phyloP scores from a whole-genome alignment of 768 basidiomycete species.

The Gautieria morchelliformis region DNA sequence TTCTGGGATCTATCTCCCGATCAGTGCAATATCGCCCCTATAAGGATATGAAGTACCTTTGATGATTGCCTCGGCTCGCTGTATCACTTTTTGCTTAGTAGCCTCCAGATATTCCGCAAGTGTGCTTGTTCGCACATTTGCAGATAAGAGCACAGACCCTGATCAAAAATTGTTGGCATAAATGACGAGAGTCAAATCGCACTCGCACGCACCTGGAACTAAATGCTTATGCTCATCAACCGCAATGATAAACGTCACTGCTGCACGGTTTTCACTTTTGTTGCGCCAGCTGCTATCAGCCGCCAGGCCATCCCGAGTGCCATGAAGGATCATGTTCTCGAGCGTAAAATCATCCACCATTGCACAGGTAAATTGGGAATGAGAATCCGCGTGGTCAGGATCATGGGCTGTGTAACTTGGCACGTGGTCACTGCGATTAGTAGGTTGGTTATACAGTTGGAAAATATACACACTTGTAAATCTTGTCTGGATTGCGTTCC shows the following conservation, averaged over 20 bases:
- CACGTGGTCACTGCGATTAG: too few species aligned
- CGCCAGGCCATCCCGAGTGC: conserved; percentile 1
- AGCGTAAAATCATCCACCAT: neutral
- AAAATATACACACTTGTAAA: neutral
- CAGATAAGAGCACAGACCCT: neutral
- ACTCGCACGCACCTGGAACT: conserved; percentile 10
- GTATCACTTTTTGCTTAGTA: neutral
- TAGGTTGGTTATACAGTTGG: too few species aligned
- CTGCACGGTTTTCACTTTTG: conserved; percentile 14
- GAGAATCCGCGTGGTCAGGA: neutral
- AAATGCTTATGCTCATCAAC: conserved; percentile 6
- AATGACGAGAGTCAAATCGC: too few species aligned
- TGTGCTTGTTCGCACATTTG: neutral
- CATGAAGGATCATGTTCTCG: neutral
- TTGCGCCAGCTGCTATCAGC: conserved; percentile 8
- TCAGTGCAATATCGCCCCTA: too few species aligned
- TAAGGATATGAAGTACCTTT: conserved; percentile 2
- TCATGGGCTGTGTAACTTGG: neutral
- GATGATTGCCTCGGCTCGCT: conserved; percentile 2
- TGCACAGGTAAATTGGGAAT: neutral
- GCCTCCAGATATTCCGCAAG: neutral
- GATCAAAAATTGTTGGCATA: neutral
- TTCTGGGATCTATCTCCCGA: too few species aligned
- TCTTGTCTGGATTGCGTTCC: neutral
- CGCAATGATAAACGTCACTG: conserved; percentile 9